A percentile compares a stretch with the other conserved stretches of the same genome.
These are phyloP conservation scores for Aspergillus glaucus DNA, from an alignment of 2,329 filamentous ascomycete species.

Conservation along the genomic window DNA sequence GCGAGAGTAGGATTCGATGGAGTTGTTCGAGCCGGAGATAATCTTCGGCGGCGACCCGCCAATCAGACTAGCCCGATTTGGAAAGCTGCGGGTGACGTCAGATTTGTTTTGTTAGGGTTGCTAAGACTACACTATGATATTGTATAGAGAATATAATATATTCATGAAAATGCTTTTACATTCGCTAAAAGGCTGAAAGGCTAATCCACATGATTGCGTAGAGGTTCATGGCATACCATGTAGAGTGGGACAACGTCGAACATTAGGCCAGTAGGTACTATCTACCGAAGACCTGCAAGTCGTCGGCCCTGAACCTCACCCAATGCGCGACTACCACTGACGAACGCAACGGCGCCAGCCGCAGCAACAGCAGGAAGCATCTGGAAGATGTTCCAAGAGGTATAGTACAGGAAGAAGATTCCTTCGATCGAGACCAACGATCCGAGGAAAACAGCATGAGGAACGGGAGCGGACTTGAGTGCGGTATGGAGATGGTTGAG, in stretches of 20 bases:
- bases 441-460: conserved; percentile 78
- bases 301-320: conserved; percentile 88
- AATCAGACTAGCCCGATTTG: conserved; percentile 11
- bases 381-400: conserved; percentile 85
- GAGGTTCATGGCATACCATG: too few relatives aligned
- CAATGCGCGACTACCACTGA: conserved; percentile 84
- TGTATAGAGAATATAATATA: too few relatives aligned
- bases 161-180: too few relatives aligned
- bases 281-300: conserved; percentile 61
- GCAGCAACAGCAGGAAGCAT: conserved; percentile 65
- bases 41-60: conserved; percentile 1
- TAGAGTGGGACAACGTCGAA: background rate
- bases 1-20: background rate
- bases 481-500: conserved; percentile 70
- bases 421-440: conserved; percentile 83
- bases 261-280: conserved; percentile 3
- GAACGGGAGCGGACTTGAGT: conserved; percentile 66
- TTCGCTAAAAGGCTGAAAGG: too few relatives aligned
- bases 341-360: conserved; percentile 65
- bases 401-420: conserved; percentile 93
- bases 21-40: background rate
- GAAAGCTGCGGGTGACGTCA: conserved; percentile 16
- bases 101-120: background rate
- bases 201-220: too few relatives aligned
- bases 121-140: background rate